These are phyloP conservation scores for Trichosporon coremiiforme DNA, from an alignment of 1,284 basidiomycete species.

Conservation along the genomic window DNA sequence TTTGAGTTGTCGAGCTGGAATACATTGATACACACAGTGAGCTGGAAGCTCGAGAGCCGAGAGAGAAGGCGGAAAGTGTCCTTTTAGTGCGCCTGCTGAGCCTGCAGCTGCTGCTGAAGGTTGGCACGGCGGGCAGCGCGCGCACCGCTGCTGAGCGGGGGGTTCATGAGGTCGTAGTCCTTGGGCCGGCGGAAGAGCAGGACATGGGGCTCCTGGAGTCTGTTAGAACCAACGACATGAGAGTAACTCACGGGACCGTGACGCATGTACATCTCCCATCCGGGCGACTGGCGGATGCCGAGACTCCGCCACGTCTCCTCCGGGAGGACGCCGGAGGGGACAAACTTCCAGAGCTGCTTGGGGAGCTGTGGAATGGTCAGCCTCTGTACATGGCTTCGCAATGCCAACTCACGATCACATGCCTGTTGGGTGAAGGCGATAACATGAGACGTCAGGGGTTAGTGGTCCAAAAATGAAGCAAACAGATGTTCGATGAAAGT, in stretches of 20 bases:
- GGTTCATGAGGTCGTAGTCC: conserved; percentile 49
- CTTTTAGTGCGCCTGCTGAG: conserved; percentile 25
- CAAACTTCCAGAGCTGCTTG: conserved; percentile 53
- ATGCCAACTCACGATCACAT: conserved; percentile 52
- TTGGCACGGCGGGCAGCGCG: conserved; percentile 39
- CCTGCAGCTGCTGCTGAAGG: conserved; percentile 7
- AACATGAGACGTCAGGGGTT: conserved; percentile 5
- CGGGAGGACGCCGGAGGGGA: conserved; percentile 52
- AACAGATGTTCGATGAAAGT: not conserved
- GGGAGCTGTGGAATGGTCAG: conserved; percentile 44
- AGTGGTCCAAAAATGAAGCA: not conserved
- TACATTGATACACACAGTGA: conserved; percentile 10
- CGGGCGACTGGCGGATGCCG: conserved; percentile 56
- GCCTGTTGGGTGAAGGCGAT: conserved; percentile 36
- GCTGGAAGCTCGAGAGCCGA: not conserved
- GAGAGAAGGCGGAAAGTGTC: not conserved
- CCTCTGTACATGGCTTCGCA: not conserved
- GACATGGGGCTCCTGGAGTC: conserved; percentile 52
- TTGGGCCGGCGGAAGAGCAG: conserved; percentile 55
- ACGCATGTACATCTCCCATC: conserved; percentile 59
- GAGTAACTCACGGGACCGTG: conserved; percentile 52
- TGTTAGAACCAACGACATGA: not conserved
- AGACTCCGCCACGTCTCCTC: conserved; percentile 57
- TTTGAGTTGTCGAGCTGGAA: not conserved
- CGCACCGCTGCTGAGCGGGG: conserved; percentile 35